phyloP scores from a whole-genome alignment of 2,329 filamentous ascomycete species.

The Fusarium mundagurra region DNA sequence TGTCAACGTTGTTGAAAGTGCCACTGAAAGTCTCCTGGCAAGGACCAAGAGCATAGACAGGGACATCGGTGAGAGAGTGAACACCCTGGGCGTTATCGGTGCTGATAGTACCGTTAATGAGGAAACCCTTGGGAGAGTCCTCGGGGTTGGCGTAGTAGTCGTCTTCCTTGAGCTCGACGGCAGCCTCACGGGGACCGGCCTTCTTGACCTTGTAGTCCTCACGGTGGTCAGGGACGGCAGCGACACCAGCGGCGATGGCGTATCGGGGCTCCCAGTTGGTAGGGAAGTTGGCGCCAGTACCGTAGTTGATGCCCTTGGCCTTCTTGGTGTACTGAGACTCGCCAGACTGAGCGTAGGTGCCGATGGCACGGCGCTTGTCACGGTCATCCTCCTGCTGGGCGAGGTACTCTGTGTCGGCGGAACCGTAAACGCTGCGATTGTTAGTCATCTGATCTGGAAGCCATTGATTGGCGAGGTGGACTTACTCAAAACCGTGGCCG shows the following conservation, averaged over 20 bases:
- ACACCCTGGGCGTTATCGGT: constrained; percentile 73
- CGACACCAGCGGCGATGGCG: constrained; percentile 77
- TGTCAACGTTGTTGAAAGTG: constrained; percentile 75
- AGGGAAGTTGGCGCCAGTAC: constrained; percentile 80
- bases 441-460: neutral
- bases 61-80: constrained; percentile 80
- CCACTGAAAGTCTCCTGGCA: constrained; percentile 82
- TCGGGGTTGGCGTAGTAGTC: constrained; percentile 75
- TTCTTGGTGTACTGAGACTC: constrained; percentile 77
- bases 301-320: constrained; percentile 70
- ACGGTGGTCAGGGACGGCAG: constrained; percentile 76
- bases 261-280: constrained; percentile 87
- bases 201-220: constrained; percentile 81
- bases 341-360: constrained; percentile 77
- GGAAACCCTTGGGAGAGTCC: constrained; percentile 73
- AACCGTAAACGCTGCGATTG: constrained; percentile 70
- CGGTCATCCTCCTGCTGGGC: constrained; percentile 72
- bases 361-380: constrained; percentile 78
- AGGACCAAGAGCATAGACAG: constrained; percentile 80
- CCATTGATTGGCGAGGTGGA: neutral
- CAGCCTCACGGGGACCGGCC: constrained; percentile 70
- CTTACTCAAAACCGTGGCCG: constrained; percentile 81
- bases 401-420: constrained; percentile 82
- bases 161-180: constrained; percentile 63
- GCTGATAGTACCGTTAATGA: constrained; percentile 80